Evolutionary conservation across 208 protist species (phyloP).

Genomic region (Leishmania gerbilli): DNA sequence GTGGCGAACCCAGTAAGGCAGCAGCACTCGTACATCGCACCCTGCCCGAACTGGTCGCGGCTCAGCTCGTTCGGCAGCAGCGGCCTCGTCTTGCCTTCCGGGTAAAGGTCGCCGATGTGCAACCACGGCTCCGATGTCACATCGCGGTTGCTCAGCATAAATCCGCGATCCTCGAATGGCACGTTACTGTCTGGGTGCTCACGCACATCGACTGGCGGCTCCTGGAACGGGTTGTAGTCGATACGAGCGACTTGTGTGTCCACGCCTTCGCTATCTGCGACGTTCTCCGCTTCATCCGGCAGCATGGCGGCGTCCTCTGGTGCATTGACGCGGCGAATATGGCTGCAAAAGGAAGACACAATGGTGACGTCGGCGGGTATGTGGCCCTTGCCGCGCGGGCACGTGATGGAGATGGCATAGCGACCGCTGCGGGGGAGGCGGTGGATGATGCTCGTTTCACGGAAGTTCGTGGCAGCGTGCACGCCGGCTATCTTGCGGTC

Average conservation of each 20-base stretch:
- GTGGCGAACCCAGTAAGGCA: slow-evolving; percentile 46
- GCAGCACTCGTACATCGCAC: slow-evolving; percentile 54
- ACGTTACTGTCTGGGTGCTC: slow-evolving; percentile 59
- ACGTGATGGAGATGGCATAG: slow-evolving; percentile 76
- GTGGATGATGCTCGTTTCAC: slow-evolving; percentile 74
- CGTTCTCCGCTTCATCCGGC: slow-evolving; percentile 60
- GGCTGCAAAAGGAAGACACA: slow-evolving; percentile 34
- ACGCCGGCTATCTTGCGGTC: slow-evolving; percentile 69
- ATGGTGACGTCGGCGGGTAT: slow-evolving; percentile 59
- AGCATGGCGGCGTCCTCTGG: slow-evolving; percentile 68
- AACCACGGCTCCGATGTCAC: slow-evolving; percentile 55
- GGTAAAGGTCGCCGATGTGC: slow-evolving; percentile 65
- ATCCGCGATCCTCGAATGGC: slow-evolving; percentile 54
- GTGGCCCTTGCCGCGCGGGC: slow-evolving; percentile 52
- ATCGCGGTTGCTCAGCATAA: slow-evolving; percentile 51
- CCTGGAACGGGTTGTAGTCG: slow-evolving; percentile 56
- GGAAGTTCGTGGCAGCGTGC: slow-evolving; percentile 79
- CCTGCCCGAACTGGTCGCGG: slow-evolving; percentile 67
- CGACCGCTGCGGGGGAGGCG: slow-evolving; percentile 58
- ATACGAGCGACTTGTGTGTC: slow-evolving; percentile 51
- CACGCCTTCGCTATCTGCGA: slow-evolving; percentile 62
- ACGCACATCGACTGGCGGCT: slow-evolving; percentile 25
- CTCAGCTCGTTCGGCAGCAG: slow-evolving; percentile 52
- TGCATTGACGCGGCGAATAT: slow-evolving; percentile 61
- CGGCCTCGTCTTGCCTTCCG: slow-evolving; percentile 59